Conservation (phyloP, 257 asterid genomes). For the Solanum gandarillasii region DNA sequence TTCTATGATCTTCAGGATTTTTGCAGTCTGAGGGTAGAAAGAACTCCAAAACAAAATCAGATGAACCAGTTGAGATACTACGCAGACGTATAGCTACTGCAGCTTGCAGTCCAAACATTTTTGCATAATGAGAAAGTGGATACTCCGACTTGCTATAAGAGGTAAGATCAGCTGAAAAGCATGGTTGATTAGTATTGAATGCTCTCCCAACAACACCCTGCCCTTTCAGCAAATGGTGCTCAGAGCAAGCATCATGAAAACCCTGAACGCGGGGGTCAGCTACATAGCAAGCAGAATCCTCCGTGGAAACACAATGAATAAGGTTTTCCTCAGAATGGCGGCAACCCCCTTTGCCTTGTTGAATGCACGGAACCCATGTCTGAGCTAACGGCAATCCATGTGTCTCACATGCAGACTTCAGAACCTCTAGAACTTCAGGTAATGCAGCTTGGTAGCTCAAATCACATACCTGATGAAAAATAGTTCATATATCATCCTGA, state of each 20-base stretch:
- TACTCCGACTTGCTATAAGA: constrained; percentile 63
- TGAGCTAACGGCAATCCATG: constrained; percentile 81
- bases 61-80: constrained; percentile 44
- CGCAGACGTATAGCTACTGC: constrained; percentile 85
- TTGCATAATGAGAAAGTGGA: constrained; percentile 90
- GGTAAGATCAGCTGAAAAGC: constrained; percentile 67
- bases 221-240: constrained; percentile 75
- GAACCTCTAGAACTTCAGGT: constrained; percentile 56
- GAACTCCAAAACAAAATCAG: constrained; percentile 82
- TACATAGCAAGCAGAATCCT: constrained; percentile 65
- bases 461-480: constrained; percentile 38
- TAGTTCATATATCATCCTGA: constrained; percentile 1
- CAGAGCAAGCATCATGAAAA: constrained; percentile 83
- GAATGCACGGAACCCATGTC: constrained; percentile 68
- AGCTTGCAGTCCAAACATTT: constrained; percentile 69
- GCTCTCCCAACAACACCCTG: constrained; percentile 80
- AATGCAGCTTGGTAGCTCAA: constrained; percentile 62
- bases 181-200: constrained; percentile 64
- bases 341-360: constrained; percentile 68
- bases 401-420: constrained; percentile 46
- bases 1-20: constrained; percentile 52
- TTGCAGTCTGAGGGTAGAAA: constrained; percentile 58
- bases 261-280: constrained; percentile 52
- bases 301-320: constrained; percentile 52
- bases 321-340: constrained; percentile 67